Base-by-base conservation (phyloP, 73 alveolate species). In the Paramecium bursaria region DNA sequence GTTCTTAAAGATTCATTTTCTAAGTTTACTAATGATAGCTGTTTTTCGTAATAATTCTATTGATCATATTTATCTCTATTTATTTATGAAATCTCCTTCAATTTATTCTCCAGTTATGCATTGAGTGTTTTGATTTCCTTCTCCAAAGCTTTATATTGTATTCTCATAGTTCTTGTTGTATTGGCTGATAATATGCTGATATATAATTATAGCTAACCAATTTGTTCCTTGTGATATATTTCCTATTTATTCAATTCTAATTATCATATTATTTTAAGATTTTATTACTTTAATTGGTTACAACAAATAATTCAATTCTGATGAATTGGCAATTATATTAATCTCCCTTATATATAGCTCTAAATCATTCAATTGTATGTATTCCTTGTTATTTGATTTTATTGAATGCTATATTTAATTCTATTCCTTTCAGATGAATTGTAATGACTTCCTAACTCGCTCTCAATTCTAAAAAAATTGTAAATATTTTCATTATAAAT, bases 1-100 rank as follows among this genome's bases (percentile, higher is more conserved):
- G 10, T 30, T 57, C 33, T 57, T 2, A 27, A 30, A 57, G 33
- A 30, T n/a, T 57, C 76, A 57, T 57, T 57, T 3, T 57, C 76
- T 14, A n/a, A 30, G 13, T 30, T 57, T 30, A 57, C 13, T 29
- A 11, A 29, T 2, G 27, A 48, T n/a, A 57, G 30, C 15, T 57
- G 15, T 57, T 50, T 57, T 22, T 57, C 76, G 7, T 27, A 30
- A 30, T 57, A 30, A 57, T 57, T 50, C 33, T 50, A 30, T 57
- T 13, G 33, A 30, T 57, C 21, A 14, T 19, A 7, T 3, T 57
- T 57, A 19, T 57, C 76, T 2, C 51, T 30, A 3, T 2, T 27
- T 30, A 57, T 30, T 30, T 30, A 27, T 27, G 17, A 30, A 0
- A 57, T 57, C 19, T 57, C 76, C 17, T 57, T 57, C 17, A 10